Evolutionary conservation across 257 asterid species (phyloP).

Genomic region (Primulina huaijiensis): DNA sequence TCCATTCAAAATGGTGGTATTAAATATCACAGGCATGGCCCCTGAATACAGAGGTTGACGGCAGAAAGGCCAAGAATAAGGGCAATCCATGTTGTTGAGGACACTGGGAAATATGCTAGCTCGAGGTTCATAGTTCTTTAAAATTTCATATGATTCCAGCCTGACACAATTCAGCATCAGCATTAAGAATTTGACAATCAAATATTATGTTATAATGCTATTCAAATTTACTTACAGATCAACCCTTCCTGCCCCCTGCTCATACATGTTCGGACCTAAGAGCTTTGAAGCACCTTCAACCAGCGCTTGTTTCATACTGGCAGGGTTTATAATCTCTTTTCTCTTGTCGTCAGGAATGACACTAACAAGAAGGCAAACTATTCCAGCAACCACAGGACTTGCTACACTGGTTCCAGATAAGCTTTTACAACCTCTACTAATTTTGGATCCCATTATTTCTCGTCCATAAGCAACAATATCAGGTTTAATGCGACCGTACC

Average conservation of each 20-base stretch:
- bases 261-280: slow-evolving; percentile 95
- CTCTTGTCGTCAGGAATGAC: slow-evolving; percentile 79
- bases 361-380: slow-evolving; percentile 95
- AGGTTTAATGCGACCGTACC: slow-evolving; percentile 98
- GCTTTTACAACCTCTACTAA: slow-evolving; percentile 97
- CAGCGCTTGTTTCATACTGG: slow-evolving; percentile 93
- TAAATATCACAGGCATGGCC: slow-evolving; percentile 97
- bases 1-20: slow-evolving; percentile 90
- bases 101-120: slow-evolving; percentile 96
- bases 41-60: slow-evolving; percentile 96
- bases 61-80: slow-evolving; percentile 99
- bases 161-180: slow-evolving; percentile 47
- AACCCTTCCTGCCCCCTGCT: slow-evolving; percentile 99
- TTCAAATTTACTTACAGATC: slow-evolving; percentile 73
- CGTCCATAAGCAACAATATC: slow-evolving; percentile 98
- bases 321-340: slow-evolving; percentile 80
- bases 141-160: slow-evolving; percentile 74
- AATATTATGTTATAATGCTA: slow-evolving; percentile 23
- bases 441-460: slow-evolving; percentile 97
- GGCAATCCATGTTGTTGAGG: slow-evolving; percentile 89
- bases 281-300: slow-evolving; percentile 99
- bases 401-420: slow-evolving; percentile 99
- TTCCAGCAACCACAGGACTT: slow-evolving; percentile 99
- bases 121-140: slow-evolving; percentile 89
- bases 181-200: slow-evolving; percentile 22